Conservation (phyloP, 768 basidiomycete species). For the Clavulina sp. region DNA sequence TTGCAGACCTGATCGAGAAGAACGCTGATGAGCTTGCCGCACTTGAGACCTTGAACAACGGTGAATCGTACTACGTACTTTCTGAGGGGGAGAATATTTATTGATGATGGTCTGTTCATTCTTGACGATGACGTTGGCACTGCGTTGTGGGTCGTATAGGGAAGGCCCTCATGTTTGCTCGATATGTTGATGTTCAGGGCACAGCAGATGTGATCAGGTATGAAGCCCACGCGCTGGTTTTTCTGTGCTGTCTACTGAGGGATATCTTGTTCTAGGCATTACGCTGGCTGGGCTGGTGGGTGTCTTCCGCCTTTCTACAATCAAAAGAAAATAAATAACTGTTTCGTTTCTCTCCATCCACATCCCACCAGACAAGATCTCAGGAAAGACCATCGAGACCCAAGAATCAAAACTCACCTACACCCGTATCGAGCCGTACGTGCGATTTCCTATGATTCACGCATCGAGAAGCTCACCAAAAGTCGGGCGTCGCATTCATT, state of each 20-base stretch:
- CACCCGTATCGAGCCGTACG: slow-evolving; percentile 48
- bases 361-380: slow-evolving; percentile 71
- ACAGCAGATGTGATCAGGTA: slow-evolving; percentile 17
- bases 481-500: too few species aligned
- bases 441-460: slow-evolving; percentile 15
- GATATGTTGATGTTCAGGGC: slow-evolving; percentile 18
- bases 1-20: slow-evolving; percentile 45
- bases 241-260: too few species aligned
- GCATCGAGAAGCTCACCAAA: too few species aligned
- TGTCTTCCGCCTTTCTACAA: too few species aligned
- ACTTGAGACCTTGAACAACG: slow-evolving; percentile 52
- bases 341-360: too few species aligned
- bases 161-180: slow-evolving; percentile 30
- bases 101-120: too few species aligned
- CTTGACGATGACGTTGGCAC: too few species aligned
- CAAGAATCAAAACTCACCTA: slow-evolving; percentile 39
- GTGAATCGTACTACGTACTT: slow-evolving; percentile 12
- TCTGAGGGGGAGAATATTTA: too few species aligned
- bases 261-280: slow-evolving; percentile 50
- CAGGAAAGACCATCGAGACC: slow-evolving; percentile 52
- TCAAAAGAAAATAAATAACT: too few species aligned
- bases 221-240: too few species aligned
- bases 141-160: slow-evolving; percentile 21
- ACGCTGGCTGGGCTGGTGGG: slow-evolving; percentile 73
- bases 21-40: slow-evolving; percentile 48